Conservation (phyloP, 202 grass and related monocot genomes). For the Setaria italica region DNA sequence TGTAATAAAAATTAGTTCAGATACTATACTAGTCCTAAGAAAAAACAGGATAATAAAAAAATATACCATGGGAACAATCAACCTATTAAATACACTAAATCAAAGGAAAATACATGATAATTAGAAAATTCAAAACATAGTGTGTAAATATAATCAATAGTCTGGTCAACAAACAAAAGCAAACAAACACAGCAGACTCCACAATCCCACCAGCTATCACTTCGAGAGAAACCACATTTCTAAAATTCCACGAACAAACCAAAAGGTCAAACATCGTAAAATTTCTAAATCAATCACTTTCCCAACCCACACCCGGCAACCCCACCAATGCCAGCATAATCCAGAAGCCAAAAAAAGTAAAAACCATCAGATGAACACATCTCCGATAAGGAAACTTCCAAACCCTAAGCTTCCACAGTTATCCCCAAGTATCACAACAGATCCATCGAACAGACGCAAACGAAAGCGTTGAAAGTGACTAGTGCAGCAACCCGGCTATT, state of each 20-base stretch:
- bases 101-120: background rate
- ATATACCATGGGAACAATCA: slow-evolving; percentile 8
- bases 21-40: slow-evolving; percentile 13
- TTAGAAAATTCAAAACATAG: slow-evolving; percentile 4
- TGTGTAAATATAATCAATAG: background rate
- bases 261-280: slow-evolving; percentile 36
- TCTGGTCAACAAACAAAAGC: background rate
- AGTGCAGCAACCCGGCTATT: background rate
- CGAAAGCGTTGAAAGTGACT: background rate
- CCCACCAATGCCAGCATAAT: slow-evolving; percentile 15
- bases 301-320: background rate
- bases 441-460: slow-evolving; percentile 36
- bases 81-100: background rate
- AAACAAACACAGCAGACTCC: slow-evolving; percentile 19
- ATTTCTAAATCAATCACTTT: slow-evolving; percentile 37
- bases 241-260: slow-evolving; percentile 4
- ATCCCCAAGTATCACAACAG: slow-evolving; percentile 8
- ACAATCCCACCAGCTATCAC: background rate
- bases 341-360: slow-evolving; percentile 6
- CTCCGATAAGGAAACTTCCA: background rate
- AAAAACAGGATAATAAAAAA: slow-evolving; percentile 4
- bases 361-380: slow-evolving; percentile 10
- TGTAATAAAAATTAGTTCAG: background rate
- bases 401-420: slow-evolving; percentile 35
- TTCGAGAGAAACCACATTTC: background rate